Base-by-base conservation (phyloP, 345 rosid species). In the Populus deltoides region DNA sequence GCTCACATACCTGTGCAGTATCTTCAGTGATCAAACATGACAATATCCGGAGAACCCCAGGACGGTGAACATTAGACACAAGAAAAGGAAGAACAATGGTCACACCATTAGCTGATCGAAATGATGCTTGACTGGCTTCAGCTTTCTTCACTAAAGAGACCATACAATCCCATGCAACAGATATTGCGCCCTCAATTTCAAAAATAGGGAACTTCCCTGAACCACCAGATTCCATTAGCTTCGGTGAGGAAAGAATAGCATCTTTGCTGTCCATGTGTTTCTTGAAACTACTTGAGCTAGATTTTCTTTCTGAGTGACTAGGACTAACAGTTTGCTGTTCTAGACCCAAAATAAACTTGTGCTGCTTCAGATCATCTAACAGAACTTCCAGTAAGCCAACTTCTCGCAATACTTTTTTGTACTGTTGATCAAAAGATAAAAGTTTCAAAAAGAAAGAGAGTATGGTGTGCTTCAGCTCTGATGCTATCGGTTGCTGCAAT, bases 11-110 rank as follows among this genome's bases (percentile, higher is more conserved):
- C 97, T 94, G 98, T 17, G 79, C 73, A 68, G 83, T 81, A 85
- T 97, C 99, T 90, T 97, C 99, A 41, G 94, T 88, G 76, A 97
- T 92, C 88, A 97, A 87, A 86, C 99, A 97, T 72, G 99, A 92
- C 82, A 97, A 84, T 78, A 88, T 85, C 77, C 99, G 86, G 67
- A 97, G 97, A 73, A 92, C 97, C 72, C 99, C 98, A 61, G 87
- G 82, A 62, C 99, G 97, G 85, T 97, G 99, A 81, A 87, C 80
- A 76, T 80, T 79, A 47, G 93, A 97, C 74, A 88, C 94, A 86
- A 97, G 77, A 77, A 97, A 97, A 36, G 99, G 98, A 70, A 97
- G 97, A 85, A 97, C 85, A 66, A 88, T 81, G 43, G 90, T 82
- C 81, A 94, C 90, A 66, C 99, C 99, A 83, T 92, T 91, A 77